Evolutionary conservation across 768 basidiomycete genomes (phyloP).

Genomic region (Antrodiella citrinella): DNA sequence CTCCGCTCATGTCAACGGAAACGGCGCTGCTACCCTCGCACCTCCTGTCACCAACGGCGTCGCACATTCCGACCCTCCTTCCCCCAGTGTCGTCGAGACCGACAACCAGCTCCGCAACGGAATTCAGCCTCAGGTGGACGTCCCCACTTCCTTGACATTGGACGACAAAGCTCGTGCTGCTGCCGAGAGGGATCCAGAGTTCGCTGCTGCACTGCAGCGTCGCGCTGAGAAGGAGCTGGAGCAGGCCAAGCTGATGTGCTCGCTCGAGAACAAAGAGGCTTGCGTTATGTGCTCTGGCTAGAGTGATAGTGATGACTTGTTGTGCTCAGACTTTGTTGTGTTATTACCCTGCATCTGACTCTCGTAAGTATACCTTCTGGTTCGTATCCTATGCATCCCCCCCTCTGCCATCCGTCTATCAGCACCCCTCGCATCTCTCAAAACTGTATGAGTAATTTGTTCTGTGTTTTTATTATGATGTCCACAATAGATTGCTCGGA

Average conservation of each 20-base stretch:
- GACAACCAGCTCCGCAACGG: constrained; percentile 6
- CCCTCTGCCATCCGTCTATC: neutral
- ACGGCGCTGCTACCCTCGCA: neutral
- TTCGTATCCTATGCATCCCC: neutral
- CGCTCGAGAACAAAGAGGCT: constrained; percentile 89
- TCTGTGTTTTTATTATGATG: neutral
- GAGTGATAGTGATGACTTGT: no score
- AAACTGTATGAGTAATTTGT: neutral
- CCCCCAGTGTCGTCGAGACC: constrained; percentile 1
- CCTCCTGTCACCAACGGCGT: neutral
- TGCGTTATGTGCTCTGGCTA: constrained; percentile 89
- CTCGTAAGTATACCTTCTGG: neutral
- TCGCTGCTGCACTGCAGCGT: constrained; percentile 66
- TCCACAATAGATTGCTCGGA: no score
- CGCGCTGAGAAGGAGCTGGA: constrained; percentile 69
- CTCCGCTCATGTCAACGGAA: neutral
- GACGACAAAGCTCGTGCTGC: constrained; percentile 45
- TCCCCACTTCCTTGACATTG: constrained; percentile 27
- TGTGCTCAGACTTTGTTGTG: neutral
- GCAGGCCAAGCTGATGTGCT: constrained; percentile 76
- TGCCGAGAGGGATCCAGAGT: constrained; percentile 62
- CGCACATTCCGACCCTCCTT: constrained; percentile 3
- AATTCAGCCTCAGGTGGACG: constrained; percentile 15
- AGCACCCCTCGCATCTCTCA: neutral
- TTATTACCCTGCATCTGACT: neutral